phyloP scores from a whole-genome alignment of 768 basidiomycete genomes.

The Rhodotorula paludigena region DNA sequence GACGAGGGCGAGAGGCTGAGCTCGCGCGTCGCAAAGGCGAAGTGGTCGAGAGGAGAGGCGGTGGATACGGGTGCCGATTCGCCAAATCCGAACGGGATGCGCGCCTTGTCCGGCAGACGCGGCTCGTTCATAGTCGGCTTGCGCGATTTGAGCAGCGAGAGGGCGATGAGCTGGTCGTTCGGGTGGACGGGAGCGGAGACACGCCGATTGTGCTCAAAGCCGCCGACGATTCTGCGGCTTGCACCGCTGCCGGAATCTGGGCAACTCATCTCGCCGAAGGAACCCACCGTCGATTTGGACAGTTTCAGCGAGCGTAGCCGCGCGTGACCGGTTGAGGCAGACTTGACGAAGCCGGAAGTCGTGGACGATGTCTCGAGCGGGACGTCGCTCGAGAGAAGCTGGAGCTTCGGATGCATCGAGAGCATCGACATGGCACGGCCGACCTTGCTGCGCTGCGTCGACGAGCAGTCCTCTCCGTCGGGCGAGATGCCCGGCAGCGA shows the following conservation, averaged over 20 bases:
- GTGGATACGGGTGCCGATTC: no score
- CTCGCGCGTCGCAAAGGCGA: constrained; percentile 5
- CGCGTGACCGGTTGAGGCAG: constrained; percentile 7
- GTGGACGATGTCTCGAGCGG: background rate
- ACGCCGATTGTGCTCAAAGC: constrained; percentile 21
- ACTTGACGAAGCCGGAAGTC: constrained; percentile 5
- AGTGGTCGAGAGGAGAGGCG: background rate
- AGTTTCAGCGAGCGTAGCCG: constrained; percentile 36
- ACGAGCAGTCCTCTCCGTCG: constrained; percentile 8
- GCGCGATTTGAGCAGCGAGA: constrained; percentile 15
- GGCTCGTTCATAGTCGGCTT: background rate
- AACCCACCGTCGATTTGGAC: background rate
- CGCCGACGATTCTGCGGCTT: constrained; percentile 24
- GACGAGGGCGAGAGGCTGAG: constrained; percentile 1
- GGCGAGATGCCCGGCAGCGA: constrained; percentile 13
- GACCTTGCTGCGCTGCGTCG: background rate
- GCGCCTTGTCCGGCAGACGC: background rate
- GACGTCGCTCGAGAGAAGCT: constrained; percentile 12
- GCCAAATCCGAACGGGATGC: constrained; percentile 7
- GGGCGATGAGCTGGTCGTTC: constrained; percentile 19
- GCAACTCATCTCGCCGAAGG: background rate
- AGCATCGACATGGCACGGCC: constrained; percentile 35
- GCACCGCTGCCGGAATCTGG: background rate
- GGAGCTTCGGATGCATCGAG: constrained; percentile 18
- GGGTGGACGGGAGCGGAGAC: constrained; percentile 2